Evolutionary conservation across 306 rosid genomes (phyloP).

Genomic region (Dalbergia cochinchinensis): DNA sequence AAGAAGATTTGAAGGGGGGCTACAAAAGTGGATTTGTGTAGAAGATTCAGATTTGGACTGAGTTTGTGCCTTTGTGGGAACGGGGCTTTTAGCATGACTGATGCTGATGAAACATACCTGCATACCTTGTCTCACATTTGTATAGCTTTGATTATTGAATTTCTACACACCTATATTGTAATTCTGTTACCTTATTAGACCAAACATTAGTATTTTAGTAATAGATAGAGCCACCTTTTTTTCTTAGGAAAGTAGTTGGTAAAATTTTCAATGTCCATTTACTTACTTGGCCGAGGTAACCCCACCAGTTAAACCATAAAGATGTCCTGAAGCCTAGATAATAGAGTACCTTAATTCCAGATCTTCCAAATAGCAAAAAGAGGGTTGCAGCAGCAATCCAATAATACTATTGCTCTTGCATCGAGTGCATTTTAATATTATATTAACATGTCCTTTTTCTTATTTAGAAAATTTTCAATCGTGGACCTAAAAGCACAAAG

Average conservation of each 20-base stretch:
- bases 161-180: background rate
- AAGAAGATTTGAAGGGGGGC: slow-evolving; percentile 47
- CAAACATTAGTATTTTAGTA: background rate
- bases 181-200: no score
- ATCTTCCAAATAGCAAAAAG: slow-evolving; percentile 13
- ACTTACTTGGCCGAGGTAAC: background rate
- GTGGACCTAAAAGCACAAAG: slow-evolving; percentile 28
- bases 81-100: background rate
- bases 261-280: slow-evolving; percentile 13
- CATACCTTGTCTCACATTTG: background rate
- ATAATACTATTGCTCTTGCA: background rate
- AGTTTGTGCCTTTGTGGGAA: slow-evolving; percentile 34
- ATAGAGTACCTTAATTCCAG: background rate
- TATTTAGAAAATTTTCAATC: slow-evolving; percentile 29
- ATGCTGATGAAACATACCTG: no score
- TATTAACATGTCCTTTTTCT: background rate
- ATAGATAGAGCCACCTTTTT: slow-evolving; percentile 18
- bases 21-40: slow-evolving; percentile 8
- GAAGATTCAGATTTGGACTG: slow-evolving; percentile 48
- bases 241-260: slow-evolving; percentile 20
- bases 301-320: background rate
- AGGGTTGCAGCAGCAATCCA: slow-evolving; percentile 11
- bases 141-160: background rate
- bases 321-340: background rate
- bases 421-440: slow-evolving; percentile 30